Conservation (phyloP, 2,329 filamentous ascomycete species). For the Ophiostoma tasmaniense region DNA sequence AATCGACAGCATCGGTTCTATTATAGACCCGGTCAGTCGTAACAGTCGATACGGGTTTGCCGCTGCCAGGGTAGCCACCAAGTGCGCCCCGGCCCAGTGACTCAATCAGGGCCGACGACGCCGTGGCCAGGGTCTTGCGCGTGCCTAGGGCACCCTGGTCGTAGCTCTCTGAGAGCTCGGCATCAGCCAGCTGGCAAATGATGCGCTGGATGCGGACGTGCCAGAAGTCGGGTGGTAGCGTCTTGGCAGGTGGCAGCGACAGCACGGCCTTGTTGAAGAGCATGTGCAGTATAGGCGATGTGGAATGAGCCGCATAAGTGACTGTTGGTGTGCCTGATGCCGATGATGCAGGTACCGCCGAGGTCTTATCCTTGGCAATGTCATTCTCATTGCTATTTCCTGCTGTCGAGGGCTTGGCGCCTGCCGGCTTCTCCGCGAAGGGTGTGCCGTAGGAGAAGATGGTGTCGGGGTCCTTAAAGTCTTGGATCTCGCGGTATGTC, state of each 20-base stretch:
- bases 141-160: conserved; percentile 69
- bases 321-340: neutral
- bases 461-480: conserved; percentile 57
- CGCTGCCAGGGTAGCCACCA: conserved; percentile 42
- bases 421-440: conserved; percentile 36
- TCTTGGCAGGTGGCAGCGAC: conserved; percentile 55
- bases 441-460: conserved; percentile 63
- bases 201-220: conserved; percentile 50
- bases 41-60: neutral
- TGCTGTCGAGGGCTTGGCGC: neutral
- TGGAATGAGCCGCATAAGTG: conserved; percentile 32
- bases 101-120: conserved; percentile 60
- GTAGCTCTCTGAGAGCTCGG: conserved; percentile 70
- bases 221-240: conserved; percentile 59
- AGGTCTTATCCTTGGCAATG: conserved; percentile 1
- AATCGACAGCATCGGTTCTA: conserved; percentile 47
- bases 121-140: conserved; percentile 66
- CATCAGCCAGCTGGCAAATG: conserved; percentile 53
- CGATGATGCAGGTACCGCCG: neutral
- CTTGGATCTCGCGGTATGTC: conserved; percentile 60
- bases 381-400: neutral
- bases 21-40: conserved; percentile 41
- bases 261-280: conserved; percentile 58
- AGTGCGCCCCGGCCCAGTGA: conserved; percentile 58
- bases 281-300: conserved; percentile 58